Evolutionary conservation across 2,329 filamentous ascomycete genomes (phyloP).

Genomic region (Cercospora nicotianae): DNA sequence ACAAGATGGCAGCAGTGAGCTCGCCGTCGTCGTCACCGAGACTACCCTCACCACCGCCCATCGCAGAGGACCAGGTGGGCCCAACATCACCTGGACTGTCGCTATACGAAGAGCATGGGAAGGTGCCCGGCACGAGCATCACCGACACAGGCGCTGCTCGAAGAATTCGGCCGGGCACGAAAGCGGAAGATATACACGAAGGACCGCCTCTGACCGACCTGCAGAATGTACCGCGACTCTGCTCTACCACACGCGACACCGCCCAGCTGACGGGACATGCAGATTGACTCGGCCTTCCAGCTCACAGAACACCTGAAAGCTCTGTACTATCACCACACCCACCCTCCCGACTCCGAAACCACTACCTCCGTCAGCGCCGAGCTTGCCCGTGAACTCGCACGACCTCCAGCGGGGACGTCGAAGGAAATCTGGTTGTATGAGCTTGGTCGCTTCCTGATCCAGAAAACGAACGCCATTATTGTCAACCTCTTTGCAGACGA

Average conservation of each 20-base stretch:
- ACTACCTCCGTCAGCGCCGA: slow-evolving; percentile 72
- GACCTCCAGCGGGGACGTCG: slow-evolving; percentile 78
- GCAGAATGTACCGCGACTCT: slow-evolving; percentile 63
- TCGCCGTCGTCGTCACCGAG: slow-evolving; percentile 76
- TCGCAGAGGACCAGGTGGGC: slow-evolving; percentile 89
- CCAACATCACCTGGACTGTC: slow-evolving; percentile 71
- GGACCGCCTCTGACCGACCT: slow-evolving; percentile 86
- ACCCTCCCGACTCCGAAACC: slow-evolving; percentile 71
- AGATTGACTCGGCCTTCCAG: slow-evolving; percentile 97
- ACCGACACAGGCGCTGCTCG: slow-evolving; percentile 74
- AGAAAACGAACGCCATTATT: slow-evolving; percentile 89
- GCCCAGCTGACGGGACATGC: slow-evolving; percentile 29
- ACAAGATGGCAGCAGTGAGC: slow-evolving; percentile 39
- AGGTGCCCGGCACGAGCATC: slow-evolving; percentile 56
- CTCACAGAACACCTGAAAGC: slow-evolving; percentile 96
- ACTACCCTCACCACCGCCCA: slow-evolving; percentile 89
- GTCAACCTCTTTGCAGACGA: slow-evolving; percentile 89
- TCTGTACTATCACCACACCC: slow-evolving; percentile 79
- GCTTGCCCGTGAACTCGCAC: slow-evolving; percentile 73
- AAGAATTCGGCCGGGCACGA: slow-evolving; percentile 89
- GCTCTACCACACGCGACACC: slow-evolving; percentile 3
- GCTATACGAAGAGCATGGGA: slow-evolving; percentile 60
- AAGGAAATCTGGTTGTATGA: slow-evolving; percentile 95
- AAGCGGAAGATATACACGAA: slow-evolving; percentile 86
- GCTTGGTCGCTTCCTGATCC: slow-evolving; percentile 91